Base-by-base conservation (phyloP, 208 protist species). In the Trypanosoma theileri region DNA sequence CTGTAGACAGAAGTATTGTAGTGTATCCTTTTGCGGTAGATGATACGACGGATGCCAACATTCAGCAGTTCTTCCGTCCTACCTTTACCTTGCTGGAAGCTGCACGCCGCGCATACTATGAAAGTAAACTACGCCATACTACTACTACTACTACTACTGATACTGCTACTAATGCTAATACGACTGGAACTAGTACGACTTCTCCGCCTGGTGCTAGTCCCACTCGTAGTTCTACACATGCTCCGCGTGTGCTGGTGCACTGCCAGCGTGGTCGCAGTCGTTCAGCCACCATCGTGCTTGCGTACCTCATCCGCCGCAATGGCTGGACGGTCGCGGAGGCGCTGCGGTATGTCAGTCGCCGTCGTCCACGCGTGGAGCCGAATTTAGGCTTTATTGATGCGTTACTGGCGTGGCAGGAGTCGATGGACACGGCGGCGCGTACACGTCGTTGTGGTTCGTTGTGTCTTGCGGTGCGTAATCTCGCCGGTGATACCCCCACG, bases 231-330 rank as follows among this genome's bases (percentile, higher is more conserved):
- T 12, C 42, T 40, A 64, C 58, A 58, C 60, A 48, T 4, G 45
- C 64, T 21, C 88, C 88, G 4, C 61, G 79, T 11, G 76, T 94
- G 21, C 79, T 96, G 16, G 81, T 94, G 54, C 88, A 96, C 77
- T 96, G 92, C 67, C 89, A 92, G 59, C 85, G 87, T 59, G 92
- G 92, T 1, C 59, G 78, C n/a, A 94, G 88, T 69, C 89, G 92
- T 44, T 94, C 88, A 19, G 79, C 71, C 14, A 93, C 92, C 0
- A 84, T 96, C 58, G 92, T 94, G 22, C 66, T 92, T 19, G 92
- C 92, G 6, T 95, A 96, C 54, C 74, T 93, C 22, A 86, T 96
- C 17, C 79, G 80, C 54, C 82, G 79, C 59, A 93, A 92, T 69
- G 89, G 89, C 10, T 92, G 86, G 82, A 85, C 89, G 9, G 83